A percentile compares a stretch with the other conserved stretches of the same genome.
These are phyloP conservation scores for Sordaria brevicollis DNA, from an alignment of 495 filamentous ascomycete genomes.

Conservation along the genomic window DNA sequence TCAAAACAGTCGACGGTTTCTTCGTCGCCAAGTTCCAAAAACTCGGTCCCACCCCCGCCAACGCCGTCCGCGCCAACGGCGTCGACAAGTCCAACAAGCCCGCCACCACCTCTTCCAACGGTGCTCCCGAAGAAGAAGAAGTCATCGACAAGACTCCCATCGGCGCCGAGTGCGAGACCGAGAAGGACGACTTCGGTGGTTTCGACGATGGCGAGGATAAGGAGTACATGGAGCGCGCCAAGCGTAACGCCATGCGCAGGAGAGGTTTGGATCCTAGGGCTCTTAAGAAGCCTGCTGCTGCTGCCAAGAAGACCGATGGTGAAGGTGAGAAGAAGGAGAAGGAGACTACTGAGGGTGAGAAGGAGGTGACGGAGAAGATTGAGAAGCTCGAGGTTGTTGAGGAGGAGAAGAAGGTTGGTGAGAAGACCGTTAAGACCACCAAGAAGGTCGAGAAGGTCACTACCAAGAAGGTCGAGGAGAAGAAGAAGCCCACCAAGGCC, in stretches of 20 bases:
- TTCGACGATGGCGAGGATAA: conserved; percentile 81
- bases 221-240: conserved; percentile 68
- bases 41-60: conserved; percentile 58
- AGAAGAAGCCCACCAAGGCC: conserved; percentile 1
- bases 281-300: conserved; percentile 19
- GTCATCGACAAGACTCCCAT: conserved; percentile 42
- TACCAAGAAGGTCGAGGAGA: not conserved
- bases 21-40: conserved; percentile 98
- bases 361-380: conserved; percentile 9
- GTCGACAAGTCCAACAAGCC: conserved; percentile 25
- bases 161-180: conserved; percentile 30
- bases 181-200: conserved; percentile 53
- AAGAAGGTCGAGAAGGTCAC: not conserved
- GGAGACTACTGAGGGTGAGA: conserved; percentile 11
- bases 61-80: conserved; percentile 33
- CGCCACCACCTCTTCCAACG: conserved; percentile 7
- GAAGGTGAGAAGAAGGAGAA: conserved; percentile 13
- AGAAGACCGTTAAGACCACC: not conserved
- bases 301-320: conserved; percentile 6
- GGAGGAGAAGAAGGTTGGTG: conserved; percentile 4
- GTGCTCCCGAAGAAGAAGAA: conserved; percentile 20
- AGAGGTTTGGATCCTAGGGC: conserved; percentile 44
- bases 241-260: conserved; percentile 44
- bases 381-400: conserved; percentile 15
- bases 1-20: conserved; percentile 75